These are phyloP conservation scores for Madurella fahalii DNA, from an alignment of 2,329 filamentous ascomycete genomes.

Conservation along the genomic window DNA sequence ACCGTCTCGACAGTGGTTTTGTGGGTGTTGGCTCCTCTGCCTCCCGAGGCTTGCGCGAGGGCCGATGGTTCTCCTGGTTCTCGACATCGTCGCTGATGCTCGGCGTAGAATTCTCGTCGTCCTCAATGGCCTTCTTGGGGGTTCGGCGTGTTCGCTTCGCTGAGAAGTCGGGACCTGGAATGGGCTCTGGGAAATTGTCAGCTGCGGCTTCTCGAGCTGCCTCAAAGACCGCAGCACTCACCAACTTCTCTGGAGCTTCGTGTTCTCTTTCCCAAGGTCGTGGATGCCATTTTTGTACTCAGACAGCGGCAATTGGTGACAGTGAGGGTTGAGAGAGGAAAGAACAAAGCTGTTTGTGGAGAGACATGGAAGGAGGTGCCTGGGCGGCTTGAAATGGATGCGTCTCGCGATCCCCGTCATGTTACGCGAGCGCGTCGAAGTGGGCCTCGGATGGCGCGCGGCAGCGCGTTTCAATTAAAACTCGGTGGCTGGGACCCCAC, in stretches of 20 bases:
- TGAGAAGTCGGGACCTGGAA: constrained; percentile 29
- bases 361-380: constrained; percentile 14
- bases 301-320: constrained; percentile 14
- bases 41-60: constrained; percentile 26
- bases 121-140: constrained; percentile 46
- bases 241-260: constrained; percentile 23
- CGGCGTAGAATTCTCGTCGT: constrained; percentile 51
- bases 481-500: constrained; percentile 6
- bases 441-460: constrained; percentile 18
- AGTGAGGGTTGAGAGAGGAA: constrained; percentile 7
- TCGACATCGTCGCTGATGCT: constrained; percentile 37
- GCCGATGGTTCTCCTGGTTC: constrained; percentile 42
- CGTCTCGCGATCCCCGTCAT: constrained; percentile 11
- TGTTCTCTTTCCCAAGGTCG: constrained; percentile 32
- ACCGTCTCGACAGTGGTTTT: constrained; percentile 16
- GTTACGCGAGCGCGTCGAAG: constrained; percentile 24
- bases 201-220: constrained; percentile 3
- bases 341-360: constrained; percentile 15
- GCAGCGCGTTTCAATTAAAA: constrained; percentile 24
- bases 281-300: constrained; percentile 23
- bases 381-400: constrained; percentile 10
- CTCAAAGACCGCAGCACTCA: constrained; percentile 9
- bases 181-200: constrained; percentile 22
- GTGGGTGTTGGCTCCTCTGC: constrained; percentile 18
- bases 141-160: constrained; percentile 46